Conservation (phyloP, 2,329 filamentous ascomycete genomes). For the Alternaria infectoria region DNA sequence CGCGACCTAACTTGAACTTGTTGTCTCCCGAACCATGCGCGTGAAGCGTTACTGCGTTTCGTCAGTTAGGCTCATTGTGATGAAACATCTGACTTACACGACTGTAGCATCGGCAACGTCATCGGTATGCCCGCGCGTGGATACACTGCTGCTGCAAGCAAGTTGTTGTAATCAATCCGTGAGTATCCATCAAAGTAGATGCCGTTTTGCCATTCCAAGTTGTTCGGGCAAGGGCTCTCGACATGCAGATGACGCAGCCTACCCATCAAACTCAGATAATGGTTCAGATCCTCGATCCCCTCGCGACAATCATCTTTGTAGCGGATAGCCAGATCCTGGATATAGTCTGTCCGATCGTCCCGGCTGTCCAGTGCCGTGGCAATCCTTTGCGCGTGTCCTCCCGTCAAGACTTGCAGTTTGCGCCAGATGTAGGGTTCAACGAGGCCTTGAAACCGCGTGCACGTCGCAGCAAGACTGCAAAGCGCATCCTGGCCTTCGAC, state of each 20-base stretch:
- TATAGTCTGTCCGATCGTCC: constrained; percentile 28
- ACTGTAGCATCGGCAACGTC: constrained; percentile 38
- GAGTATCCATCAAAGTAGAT: constrained; percentile 36
- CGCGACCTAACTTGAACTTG: constrained; percentile 36
- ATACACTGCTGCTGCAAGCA: constrained; percentile 35
- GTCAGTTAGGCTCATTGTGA: constrained; percentile 10
- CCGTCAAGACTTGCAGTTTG: constrained; percentile 33
- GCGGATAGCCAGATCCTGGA: constrained; percentile 40
- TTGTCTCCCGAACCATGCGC: constrained; percentile 35
- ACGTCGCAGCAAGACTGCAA: constrained; percentile 40
- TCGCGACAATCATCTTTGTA: constrained; percentile 30
- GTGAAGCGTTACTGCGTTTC: constrained; percentile 38
- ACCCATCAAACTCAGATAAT: constrained; percentile 32
- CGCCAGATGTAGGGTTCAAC: constrained; percentile 46
- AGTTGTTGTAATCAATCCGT: constrained; percentile 39
- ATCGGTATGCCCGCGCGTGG: constrained; percentile 17
- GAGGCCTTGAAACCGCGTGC: constrained; percentile 36
- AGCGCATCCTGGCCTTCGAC: constrained; percentile 30
- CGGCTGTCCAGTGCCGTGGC: constrained; percentile 30
- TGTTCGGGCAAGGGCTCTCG: constrained; percentile 46
- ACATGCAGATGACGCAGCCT: constrained; percentile 40
- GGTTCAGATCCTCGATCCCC: constrained; percentile 41
- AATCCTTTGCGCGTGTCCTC: constrained; percentile 32
- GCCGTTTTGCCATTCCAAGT: constrained; percentile 34
- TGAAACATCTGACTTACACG: constrained; percentile 26